These are phyloP conservation scores for Conticribra weissflogii DNA, from an alignment of 108 stramenopile species.

Conservation along the genomic window DNA sequence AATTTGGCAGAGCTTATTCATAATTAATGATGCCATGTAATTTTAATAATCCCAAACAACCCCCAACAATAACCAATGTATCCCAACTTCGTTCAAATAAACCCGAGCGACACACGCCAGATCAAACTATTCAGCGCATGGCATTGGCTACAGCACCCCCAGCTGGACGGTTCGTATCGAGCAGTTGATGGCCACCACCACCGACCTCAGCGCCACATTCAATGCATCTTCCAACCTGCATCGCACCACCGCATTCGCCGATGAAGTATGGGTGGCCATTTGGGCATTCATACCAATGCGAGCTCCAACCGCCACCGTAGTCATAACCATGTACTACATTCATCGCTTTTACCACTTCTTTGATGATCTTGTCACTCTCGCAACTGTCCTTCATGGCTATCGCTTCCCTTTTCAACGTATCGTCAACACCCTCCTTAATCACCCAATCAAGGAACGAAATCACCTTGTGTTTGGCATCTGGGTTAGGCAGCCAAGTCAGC, in stretches of 20 bases:
- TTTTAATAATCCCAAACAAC: not conserved
- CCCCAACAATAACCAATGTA: not conserved
- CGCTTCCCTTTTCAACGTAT: conserved; percentile 3
- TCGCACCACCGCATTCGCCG: conserved; percentile 60
- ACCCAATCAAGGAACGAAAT: not conserved
- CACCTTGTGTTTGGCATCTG: not conserved
- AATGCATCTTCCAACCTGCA: conserved; percentile 39
- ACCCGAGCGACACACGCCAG: too few species aligned
- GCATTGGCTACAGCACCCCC: conserved; percentile 11
- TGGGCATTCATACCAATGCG: conserved; percentile 63
- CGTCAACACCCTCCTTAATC: not conserved
- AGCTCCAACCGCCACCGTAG: conserved; percentile 37
- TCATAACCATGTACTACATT: conserved; percentile 37
- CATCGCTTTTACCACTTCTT: conserved; percentile 49
- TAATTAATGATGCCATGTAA: too few species aligned
- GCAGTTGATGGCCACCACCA: conserved; percentile 37
- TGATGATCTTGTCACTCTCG: conserved; percentile 5
- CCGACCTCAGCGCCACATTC: conserved; percentile 56
- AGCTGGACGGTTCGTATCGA: conserved; percentile 19
- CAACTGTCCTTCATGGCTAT: conserved; percentile 1
- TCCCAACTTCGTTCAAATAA: too few species aligned
- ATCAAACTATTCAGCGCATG: not conserved
- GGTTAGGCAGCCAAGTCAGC: not conserved
- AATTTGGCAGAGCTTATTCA: too few species aligned
- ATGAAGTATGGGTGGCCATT: conserved; percentile 68